A percentile compares a stretch with the other conserved stretches of the same genome.
phyloP scores from a whole-genome alignment of 768 basidiomycete species.

The Amylocystis lapponica region DNA sequence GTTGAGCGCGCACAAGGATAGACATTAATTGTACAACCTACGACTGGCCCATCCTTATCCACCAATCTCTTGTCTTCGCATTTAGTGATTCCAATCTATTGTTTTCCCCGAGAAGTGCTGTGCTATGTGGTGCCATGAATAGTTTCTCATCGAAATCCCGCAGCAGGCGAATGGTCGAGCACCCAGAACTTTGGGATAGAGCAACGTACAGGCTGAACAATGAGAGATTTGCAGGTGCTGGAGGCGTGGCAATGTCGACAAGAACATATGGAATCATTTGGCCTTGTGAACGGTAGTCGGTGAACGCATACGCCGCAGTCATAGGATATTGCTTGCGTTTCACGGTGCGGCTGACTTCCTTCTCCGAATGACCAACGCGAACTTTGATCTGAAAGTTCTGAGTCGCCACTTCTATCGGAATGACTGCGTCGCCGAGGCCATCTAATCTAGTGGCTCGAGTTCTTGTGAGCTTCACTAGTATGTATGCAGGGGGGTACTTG shows the following conservation, averaged over 20 bases:
- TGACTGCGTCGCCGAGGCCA: slow-evolving; percentile 25
- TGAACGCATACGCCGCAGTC: slow-evolving; percentile 36
- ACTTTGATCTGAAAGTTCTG: slow-evolving; percentile 1
- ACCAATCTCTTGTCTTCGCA: slow-evolving; percentile 7
- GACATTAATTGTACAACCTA: too few relatives aligned
- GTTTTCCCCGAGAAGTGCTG: slow-evolving; percentile 1
- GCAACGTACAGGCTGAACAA: slow-evolving; percentile 38
- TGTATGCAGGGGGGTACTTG: slow-evolving; percentile 23
- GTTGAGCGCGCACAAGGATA: too few relatives aligned
- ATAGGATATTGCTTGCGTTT: slow-evolving; percentile 26
- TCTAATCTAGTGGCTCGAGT: slow-evolving; percentile 21
- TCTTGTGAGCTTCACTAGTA: slow-evolving; percentile 27
- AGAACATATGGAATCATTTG: slow-evolving; percentile 33
- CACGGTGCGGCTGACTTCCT: slow-evolving; percentile 9
- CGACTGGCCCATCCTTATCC: too few relatives aligned
- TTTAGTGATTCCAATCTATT: slow-evolving; percentile 8
- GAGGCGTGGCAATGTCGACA: slow-evolving; percentile 34
- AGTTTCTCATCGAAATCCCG: slow-evolving; percentile 24
- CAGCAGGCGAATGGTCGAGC: slow-evolving; percentile 21
- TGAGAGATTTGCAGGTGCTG: slow-evolving; percentile 20
- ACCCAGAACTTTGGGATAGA: slow-evolving; percentile 30
- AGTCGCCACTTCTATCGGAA: slow-evolving; percentile 25
- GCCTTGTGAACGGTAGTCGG: slow-evolving; percentile 37
- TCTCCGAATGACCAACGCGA: slow-evolving; percentile 10
- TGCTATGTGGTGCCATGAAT: slow-evolving; percentile 21